Conservation (phyloP, 805 yeast species). For the Kregervanrija delftensis region DNA sequence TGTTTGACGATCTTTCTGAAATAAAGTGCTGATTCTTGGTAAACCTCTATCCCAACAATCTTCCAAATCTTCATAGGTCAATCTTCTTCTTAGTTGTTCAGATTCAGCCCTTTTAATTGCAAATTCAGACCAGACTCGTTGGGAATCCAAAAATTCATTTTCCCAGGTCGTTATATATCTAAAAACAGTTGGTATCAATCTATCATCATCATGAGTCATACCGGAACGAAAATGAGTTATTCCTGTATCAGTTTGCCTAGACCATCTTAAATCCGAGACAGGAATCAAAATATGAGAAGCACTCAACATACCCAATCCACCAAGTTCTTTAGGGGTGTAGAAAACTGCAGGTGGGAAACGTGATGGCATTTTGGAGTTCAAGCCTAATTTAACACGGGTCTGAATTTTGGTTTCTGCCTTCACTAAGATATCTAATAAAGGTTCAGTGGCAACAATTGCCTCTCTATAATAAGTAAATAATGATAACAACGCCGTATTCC, state of each 20-base stretch:
- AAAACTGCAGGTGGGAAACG: conserved; percentile 98
- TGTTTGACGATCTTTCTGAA: conserved; percentile 92
- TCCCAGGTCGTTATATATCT: conserved; percentile 95
- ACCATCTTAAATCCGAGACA: conserved; percentile 85
- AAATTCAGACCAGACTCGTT: conserved; percentile 96
- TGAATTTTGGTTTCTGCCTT: conserved; percentile 91
- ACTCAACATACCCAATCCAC: conserved; percentile 96
- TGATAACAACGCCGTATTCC: conserved; percentile 90
- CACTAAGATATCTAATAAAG: conserved; percentile 73
- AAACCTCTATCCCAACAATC: conserved; percentile 95
- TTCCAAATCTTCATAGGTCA: conserved; percentile 90
- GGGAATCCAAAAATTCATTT: conserved; percentile 88
- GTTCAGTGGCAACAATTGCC: conserved; percentile 79
- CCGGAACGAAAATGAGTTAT: conserved; percentile 93
- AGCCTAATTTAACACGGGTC: conserved; percentile 87
- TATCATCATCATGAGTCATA: conserved; percentile 74
- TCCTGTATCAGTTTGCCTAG: conserved; percentile 89
- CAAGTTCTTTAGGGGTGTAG: conserved; percentile 94
- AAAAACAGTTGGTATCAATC: conserved; percentile 87
- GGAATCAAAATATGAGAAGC: conserved; percentile 96
- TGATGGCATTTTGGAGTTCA: conserved; percentile 97
- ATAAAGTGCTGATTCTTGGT: conserved; percentile 90
- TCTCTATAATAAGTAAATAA: conserved; percentile 88
- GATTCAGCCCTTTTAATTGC: conserved; percentile 88
- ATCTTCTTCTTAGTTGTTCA: conserved; percentile 70